A percentile compares a stretch with the other conserved stretches of the same genome.
Conservation (phyloP, 345 rosid species). For the Camelina sativa region DNA sequence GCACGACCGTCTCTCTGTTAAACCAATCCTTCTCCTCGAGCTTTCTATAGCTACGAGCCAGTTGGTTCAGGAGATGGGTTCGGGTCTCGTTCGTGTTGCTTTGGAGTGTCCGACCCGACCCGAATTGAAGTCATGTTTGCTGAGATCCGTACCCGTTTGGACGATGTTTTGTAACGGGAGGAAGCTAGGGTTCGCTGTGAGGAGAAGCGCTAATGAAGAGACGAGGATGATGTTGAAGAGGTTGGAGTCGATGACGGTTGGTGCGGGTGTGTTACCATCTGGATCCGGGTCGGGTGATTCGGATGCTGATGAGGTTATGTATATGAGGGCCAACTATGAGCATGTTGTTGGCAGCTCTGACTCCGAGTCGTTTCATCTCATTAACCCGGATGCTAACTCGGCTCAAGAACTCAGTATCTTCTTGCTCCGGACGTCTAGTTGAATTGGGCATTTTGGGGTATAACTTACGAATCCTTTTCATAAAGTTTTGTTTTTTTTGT, state of each 20-base stretch:
- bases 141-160: constrained; percentile 77
- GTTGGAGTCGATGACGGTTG: constrained; percentile 76
- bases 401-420: constrained; percentile 90
- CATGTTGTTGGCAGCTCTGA: constrained; percentile 73
- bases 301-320: constrained; percentile 68
- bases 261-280: constrained; percentile 75
- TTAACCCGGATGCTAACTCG: constrained; percentile 66
- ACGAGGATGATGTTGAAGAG: constrained; percentile 62
- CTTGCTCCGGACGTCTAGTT: constrained; percentile 61
- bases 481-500: neutral
- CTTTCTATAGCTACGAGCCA: constrained; percentile 70
- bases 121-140: constrained; percentile 55
- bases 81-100: constrained; percentile 75
- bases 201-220: constrained; percentile 57
- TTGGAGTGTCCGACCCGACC: constrained; percentile 64
- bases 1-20: constrained; percentile 70
- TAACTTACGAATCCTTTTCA: constrained; percentile 46
- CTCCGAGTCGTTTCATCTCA: constrained; percentile 84
- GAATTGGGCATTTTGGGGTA: constrained; percentile 18
- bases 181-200: constrained; percentile 61
- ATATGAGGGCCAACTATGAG: constrained; percentile 87
- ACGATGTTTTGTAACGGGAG: constrained; percentile 72
- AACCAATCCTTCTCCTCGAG: constrained; percentile 76
- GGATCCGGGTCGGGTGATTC: constrained; percentile 46
- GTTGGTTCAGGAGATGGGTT: constrained; percentile 74